These are phyloP conservation scores for Zelonia costaricensis DNA, from an alignment of 208 protist species.

Conservation along the genomic window DNA sequence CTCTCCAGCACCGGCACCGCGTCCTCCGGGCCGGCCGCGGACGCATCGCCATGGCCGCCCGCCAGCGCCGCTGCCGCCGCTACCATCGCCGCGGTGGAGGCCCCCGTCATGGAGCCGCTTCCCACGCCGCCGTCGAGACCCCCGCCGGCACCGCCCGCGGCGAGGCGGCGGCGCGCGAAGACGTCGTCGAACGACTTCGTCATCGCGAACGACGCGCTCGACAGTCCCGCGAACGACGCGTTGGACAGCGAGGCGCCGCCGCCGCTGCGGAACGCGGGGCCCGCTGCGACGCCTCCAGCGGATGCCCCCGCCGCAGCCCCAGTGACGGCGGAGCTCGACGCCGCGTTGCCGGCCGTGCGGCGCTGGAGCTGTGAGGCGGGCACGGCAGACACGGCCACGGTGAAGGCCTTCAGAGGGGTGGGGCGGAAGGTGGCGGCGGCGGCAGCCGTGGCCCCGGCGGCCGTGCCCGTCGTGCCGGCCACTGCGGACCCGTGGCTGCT, in stretches of 20 bases:
- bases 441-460: background rate
- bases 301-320: background rate
- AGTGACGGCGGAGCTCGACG: background rate
- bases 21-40: too few relatives aligned
- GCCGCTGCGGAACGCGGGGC: background rate
- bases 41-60: background rate
- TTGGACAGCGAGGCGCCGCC: background rate
- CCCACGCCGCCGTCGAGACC: background rate
- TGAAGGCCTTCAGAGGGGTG: slow-evolving; percentile 23
- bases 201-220: slow-evolving; percentile 32
- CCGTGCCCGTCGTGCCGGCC: too few relatives aligned
- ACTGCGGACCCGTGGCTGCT: too few relatives aligned
- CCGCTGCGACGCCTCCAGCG: too few relatives aligned
- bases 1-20: slow-evolving; percentile 25
- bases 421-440: slow-evolving; percentile 9
- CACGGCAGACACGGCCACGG: slow-evolving; percentile 37
- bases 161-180: slow-evolving; percentile 14
- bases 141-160: background rate
- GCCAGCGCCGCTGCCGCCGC: slow-evolving; percentile 5
- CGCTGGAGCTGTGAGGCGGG: slow-evolving; percentile 29
- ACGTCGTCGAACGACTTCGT: slow-evolving; percentile 45
- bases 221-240: slow-evolving; percentile 2
- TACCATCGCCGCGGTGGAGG: slow-evolving; percentile 4
- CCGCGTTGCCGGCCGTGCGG: background rate
- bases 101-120: background rate